These are phyloP conservation scores for Blastobotrys indianensis DNA, from an alignment of 1,139 yeast genomes.

Conservation along the genomic window DNA sequence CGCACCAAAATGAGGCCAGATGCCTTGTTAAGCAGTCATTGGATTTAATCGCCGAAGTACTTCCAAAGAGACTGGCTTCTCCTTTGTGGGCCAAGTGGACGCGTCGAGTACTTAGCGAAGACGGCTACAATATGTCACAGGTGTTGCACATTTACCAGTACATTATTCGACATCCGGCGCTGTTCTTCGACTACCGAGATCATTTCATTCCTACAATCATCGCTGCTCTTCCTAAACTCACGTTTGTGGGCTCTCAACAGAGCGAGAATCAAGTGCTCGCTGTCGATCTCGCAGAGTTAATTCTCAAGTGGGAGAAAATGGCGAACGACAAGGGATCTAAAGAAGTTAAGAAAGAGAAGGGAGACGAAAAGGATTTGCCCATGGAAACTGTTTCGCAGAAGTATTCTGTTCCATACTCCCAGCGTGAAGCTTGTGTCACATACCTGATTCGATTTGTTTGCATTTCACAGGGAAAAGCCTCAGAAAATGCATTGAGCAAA, in stretches of 20 bases:
- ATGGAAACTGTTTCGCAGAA: slow-evolving; percentile 17
- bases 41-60: slow-evolving; percentile 83
- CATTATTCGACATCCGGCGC: slow-evolving; percentile 76
- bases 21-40: slow-evolving; percentile 81
- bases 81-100: slow-evolving; percentile 95
- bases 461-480: slow-evolving; percentile 76
- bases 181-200: slow-evolving; percentile 81
- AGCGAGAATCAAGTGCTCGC: slow-evolving; percentile 80
- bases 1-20: slow-evolving; percentile 82
- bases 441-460: slow-evolving; percentile 85
- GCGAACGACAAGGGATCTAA: slow-evolving; percentile 29
- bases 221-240: slow-evolving; percentile 91
- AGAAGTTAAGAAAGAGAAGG: slow-evolving; percentile 20
- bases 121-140: slow-evolving; percentile 75
- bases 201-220: slow-evolving; percentile 84
- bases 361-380: slow-evolving; percentile 18
- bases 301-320: slow-evolving; percentile 73
- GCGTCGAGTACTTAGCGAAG: slow-evolving; percentile 84
- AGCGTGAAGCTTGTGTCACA: slow-evolving; percentile 88
- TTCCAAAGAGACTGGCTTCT: slow-evolving; percentile 62
- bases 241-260: slow-evolving; percentile 74
- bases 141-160: slow-evolving; percentile 87
- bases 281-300: slow-evolving; percentile 79
- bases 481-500: slow-evolving; percentile 77
- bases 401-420: slow-evolving; percentile 67